Conservation (phyloP, 83 land plant species). For the Picea abies region DNA sequence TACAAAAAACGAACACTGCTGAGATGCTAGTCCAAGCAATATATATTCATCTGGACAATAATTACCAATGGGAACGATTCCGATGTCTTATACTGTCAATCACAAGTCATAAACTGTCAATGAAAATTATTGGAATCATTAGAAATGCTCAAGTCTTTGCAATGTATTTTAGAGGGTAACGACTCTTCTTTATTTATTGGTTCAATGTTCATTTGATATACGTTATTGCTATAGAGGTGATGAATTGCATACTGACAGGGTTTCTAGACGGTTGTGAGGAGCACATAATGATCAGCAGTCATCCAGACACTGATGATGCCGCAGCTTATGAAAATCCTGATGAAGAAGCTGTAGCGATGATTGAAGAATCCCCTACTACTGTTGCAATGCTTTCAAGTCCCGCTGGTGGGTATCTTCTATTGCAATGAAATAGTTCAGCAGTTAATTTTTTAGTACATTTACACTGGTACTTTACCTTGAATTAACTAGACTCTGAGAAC, state of each 20-base stretch:
- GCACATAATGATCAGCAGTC: constrained; percentile 53
- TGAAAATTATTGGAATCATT: too few relatives aligned
- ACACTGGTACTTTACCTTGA: too few relatives aligned
- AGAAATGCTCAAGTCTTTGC: background rate
- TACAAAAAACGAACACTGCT: too few relatives aligned
- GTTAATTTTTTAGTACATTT: too few relatives aligned
- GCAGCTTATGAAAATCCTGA: constrained; percentile 48
- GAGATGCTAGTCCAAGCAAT: too few relatives aligned
- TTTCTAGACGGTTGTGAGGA: constrained; percentile 50
- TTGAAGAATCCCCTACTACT: constrained; percentile 57
- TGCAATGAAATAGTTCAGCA: too few relatives aligned
- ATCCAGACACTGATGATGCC: constrained; percentile 61
- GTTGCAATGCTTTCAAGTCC: constrained; percentile 36
- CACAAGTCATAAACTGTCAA: too few relatives aligned
- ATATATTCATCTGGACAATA: too few relatives aligned
- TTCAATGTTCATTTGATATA: background rate
- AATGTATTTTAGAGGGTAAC: too few relatives aligned
- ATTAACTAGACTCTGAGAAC: too few relatives aligned
- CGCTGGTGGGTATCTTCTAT: constrained; percentile 13
- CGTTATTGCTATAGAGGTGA: background rate
- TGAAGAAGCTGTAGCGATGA: constrained; percentile 69
- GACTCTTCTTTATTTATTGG: background rate
- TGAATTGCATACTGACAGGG: constrained; percentile 18
- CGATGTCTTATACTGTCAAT: too few relatives aligned
- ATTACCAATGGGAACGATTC: too few relatives aligned